A percentile compares a stretch with the other conserved stretches of the same genome.
Evolutionary conservation across 169 alveolate genomes (phyloP).

Genomic region (Cryptosporidium ubiquitum): DNA sequence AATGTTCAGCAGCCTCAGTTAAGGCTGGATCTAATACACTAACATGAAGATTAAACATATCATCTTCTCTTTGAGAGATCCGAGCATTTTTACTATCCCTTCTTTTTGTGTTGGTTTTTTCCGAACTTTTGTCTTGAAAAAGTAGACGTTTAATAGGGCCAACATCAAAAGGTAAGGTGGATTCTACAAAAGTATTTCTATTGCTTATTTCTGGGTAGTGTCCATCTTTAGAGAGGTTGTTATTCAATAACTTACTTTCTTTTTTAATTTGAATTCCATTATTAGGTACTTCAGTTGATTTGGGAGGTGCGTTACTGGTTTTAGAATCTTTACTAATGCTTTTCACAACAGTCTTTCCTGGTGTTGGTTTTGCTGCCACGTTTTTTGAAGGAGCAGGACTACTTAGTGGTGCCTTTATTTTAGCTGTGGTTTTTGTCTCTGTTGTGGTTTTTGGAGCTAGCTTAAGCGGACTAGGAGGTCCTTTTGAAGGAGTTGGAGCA

Average conservation of each 20-base stretch:
- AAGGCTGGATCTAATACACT: slow-evolving; percentile 65
- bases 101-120: background rate
- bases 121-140: slow-evolving; percentile 38
- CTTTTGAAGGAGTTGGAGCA: background rate
- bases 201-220: slow-evolving; percentile 18
- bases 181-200: slow-evolving; percentile 53
- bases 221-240: slow-evolving; percentile 45
- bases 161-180: slow-evolving; percentile 65
- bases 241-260: background rate
- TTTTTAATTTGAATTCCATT: background rate
- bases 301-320: slow-evolving; percentile 1
- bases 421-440: background rate
- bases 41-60: slow-evolving; percentile 61
- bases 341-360: slow-evolving; percentile 6
- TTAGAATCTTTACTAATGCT: slow-evolving; percentile 28
- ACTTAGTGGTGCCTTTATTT: background rate
- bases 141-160: slow-evolving; percentile 51
- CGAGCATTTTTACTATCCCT: slow-evolving; percentile 1
- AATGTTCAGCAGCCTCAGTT: slow-evolving; percentile 64
- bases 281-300: background rate
- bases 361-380: background rate
- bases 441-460: background rate
- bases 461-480: background rate
- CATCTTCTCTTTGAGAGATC: slow-evolving; percentile 51
- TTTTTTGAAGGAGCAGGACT: background rate